phyloP scores from a whole-genome alignment of 202 grass and related monocot species.

The Bolboschoenoplectus hybrid region DNA sequence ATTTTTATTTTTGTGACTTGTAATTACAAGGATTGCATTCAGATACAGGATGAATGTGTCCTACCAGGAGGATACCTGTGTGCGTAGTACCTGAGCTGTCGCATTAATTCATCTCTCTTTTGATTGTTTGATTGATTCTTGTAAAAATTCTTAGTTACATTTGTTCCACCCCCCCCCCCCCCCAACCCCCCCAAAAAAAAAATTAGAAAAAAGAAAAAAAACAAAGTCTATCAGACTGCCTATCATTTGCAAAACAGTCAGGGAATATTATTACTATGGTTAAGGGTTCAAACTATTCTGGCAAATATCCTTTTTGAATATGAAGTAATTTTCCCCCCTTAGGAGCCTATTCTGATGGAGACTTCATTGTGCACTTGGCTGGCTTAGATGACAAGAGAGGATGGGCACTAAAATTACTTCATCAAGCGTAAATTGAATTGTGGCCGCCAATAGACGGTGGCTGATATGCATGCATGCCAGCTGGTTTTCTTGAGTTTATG shows the following conservation, averaged over 20 bases:
- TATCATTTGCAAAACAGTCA: background rate
- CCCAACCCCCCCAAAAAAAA: background rate
- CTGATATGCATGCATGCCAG: background rate
- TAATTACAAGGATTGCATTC: background rate
- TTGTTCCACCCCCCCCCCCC: background rate
- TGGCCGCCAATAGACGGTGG: slow-evolving; percentile 4
- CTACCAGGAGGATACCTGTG: background rate
- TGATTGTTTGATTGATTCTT: slow-evolving; percentile 24
- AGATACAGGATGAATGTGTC: background rate
- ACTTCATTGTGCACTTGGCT: slow-evolving; percentile 56
- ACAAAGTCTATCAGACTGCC: background rate
- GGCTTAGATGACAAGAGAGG: slow-evolving; percentile 57
- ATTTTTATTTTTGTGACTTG: background rate
- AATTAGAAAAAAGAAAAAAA: too few relatives aligned
- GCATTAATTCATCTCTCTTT: background rate
- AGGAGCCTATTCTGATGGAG: slow-evolving; percentile 58
- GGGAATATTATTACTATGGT: slow-evolving; percentile 2
- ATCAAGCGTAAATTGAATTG: slow-evolving; percentile 36
- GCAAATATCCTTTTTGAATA: background rate
- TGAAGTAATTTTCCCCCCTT: background rate
- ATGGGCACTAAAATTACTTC: slow-evolving; percentile 46
- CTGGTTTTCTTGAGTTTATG: background rate
- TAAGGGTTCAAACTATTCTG: background rate
- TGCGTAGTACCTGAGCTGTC: background rate
- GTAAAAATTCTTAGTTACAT: background rate